Conservation (phyloP, 257 asterid genomes). For the Przewalskia tangutica region DNA sequence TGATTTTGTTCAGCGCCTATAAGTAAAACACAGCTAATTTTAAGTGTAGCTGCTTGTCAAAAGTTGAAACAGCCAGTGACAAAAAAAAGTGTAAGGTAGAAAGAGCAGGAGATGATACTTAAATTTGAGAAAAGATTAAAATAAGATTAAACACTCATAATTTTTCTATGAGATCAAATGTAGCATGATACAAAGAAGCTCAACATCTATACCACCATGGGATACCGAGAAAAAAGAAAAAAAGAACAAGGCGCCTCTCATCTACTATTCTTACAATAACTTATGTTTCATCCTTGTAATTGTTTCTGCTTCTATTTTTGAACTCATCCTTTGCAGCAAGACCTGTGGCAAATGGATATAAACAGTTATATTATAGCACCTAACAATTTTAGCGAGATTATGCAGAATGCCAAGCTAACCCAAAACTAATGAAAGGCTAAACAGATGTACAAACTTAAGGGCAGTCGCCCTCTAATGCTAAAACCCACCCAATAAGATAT, state of each 20-base stretch:
- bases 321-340: background rate
- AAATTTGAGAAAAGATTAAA: background rate
- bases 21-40: background rate
- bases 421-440: background rate
- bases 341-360: background rate
- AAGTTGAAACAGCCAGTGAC: background rate
- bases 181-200: conserved; percentile 14
- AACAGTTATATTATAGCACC: background rate
- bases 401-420: background rate
- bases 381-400: background rate
- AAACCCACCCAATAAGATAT: background rate
- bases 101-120: background rate
- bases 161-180: conserved; percentile 9
- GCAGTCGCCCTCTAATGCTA: background rate
- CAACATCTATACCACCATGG: conserved; percentile 5
- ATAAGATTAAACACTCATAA: background rate
- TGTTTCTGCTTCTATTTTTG: conserved; percentile 8
- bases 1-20: background rate
- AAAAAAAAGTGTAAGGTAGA: background rate
- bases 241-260: background rate
- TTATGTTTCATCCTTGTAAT: background rate
- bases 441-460: background rate
- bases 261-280: conserved; percentile 16
- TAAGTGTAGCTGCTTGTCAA: background rate
- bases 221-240: background rate